Conservation (phyloP, 2,329 filamentous ascomycete species). For the Clonostachys solani region DNA sequence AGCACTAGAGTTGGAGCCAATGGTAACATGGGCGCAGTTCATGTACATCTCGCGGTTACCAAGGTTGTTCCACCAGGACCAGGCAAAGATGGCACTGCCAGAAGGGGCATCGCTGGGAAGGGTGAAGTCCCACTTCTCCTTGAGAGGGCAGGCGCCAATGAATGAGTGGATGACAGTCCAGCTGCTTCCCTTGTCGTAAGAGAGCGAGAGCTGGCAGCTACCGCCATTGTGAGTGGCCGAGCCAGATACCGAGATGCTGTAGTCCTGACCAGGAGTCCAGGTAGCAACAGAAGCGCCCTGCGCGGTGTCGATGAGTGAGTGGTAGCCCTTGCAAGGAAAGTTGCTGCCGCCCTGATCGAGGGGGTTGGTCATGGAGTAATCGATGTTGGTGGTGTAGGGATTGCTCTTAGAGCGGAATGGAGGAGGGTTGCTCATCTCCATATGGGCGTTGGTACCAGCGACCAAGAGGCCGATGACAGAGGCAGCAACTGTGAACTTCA, state of each 20-base stretch:
- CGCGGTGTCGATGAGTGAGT: conserved; percentile 33
- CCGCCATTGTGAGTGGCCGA: conserved; percentile 59
- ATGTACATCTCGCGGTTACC: conserved; percentile 76
- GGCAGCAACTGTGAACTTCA: conserved; percentile 23
- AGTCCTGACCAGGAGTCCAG: conserved; percentile 53
- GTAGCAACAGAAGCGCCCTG: conserved; percentile 48
- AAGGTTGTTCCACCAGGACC: conserved; percentile 71
- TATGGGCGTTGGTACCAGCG: conserved; percentile 39
- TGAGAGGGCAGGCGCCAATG: conserved; percentile 40
- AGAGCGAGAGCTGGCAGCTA: conserved; percentile 68
- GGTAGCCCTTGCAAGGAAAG: conserved; percentile 69
- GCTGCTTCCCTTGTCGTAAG: conserved; percentile 61
- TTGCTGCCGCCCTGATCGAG: conserved; percentile 55
- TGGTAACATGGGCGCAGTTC: conserved; percentile 63
- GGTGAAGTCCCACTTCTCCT: conserved; percentile 52
- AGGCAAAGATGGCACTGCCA: conserved; percentile 47
- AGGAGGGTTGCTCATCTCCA: conserved; percentile 44
- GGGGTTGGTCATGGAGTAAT: conserved; percentile 68
- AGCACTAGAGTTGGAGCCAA: not conserved
- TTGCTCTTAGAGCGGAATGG: conserved; percentile 48
- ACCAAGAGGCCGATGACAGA: conserved; percentile 25
- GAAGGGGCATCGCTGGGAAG: conserved; percentile 55
- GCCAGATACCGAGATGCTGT: conserved; percentile 57
- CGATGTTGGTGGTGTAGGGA: conserved; percentile 42
- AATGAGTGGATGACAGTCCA: conserved; percentile 59